Conservation (phyloP, 1,284 basidiomycete genomes). For the Leccinum laetum region DNA sequence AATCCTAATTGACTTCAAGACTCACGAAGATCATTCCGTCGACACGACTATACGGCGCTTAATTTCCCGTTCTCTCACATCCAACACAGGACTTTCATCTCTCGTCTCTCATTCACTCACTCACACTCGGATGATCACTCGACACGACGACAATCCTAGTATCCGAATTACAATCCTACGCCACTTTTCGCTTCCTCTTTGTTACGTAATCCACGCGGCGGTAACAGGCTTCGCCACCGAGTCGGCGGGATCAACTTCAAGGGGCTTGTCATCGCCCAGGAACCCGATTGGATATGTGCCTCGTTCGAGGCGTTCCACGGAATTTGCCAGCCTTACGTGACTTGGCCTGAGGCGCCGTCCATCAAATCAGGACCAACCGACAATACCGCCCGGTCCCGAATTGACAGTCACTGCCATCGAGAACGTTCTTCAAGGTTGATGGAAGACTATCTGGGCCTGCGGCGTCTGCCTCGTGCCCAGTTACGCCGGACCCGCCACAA, state of each 20-base stretch:
- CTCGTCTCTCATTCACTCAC: background rate
- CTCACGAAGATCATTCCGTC: background rate
- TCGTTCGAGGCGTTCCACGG: background rate
- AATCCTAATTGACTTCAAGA: background rate
- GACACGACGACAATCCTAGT: background rate
- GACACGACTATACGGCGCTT: background rate
- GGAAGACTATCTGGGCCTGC: constrained; percentile 10
- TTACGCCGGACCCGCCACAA: background rate
- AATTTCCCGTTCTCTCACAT: background rate
- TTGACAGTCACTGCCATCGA: background rate
- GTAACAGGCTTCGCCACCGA: background rate
- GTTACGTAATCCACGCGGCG: background rate
- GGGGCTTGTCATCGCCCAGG: background rate
- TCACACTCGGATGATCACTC: constrained; percentile 1
- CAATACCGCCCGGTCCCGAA: background rate
- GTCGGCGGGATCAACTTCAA: background rate
- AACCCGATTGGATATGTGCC: background rate
- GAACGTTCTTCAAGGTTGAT: constrained; percentile 1
- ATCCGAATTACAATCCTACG: background rate
- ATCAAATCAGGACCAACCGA: no score
- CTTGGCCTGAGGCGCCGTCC: background rate
- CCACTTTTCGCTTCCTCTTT: constrained; percentile 1
- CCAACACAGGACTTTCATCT: background rate
- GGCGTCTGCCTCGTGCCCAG: background rate
- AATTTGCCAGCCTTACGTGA: background rate